phyloP scores from a whole-genome alignment of 208 protist species.

The Acanthamoeba sp. region DNA sequence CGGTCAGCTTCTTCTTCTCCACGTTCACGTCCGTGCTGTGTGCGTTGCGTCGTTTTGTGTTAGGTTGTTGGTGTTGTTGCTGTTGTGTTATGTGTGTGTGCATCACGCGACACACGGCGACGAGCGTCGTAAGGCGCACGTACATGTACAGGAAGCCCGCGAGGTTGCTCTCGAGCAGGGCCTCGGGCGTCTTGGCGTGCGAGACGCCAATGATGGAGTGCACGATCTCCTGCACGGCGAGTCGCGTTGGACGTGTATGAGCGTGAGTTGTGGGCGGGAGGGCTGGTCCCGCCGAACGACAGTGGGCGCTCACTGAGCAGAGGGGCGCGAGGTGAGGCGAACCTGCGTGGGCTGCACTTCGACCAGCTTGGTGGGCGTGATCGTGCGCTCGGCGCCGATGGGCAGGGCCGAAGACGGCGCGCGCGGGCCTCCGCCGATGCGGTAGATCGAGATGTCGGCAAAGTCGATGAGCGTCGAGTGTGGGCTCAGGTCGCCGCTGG shows the following conservation, averaged over 20 bases:
- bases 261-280: too few relatives aligned
- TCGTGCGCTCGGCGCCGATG: slow-evolving; percentile 72
- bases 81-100: too few relatives aligned
- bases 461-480: slow-evolving; percentile 77
- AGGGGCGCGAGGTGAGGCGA: too few relatives aligned
- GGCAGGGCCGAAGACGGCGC: slow-evolving; percentile 80
- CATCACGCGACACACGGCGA: too few relatives aligned
- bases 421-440: slow-evolving; percentile 77
- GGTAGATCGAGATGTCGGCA: slow-evolving; percentile 77
- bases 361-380: slow-evolving; percentile 74
- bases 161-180: slow-evolving; percentile 78
- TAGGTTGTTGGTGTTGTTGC: neutral
- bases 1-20: slow-evolving; percentile 80
- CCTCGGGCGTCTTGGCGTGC: slow-evolving; percentile 77
- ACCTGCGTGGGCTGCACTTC: slow-evolving; percentile 74
- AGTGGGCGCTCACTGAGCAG: too few relatives aligned
- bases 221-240: slow-evolving; percentile 76
- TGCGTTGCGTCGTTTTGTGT: neutral
- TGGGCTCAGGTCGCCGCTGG: slow-evolving; percentile 75
- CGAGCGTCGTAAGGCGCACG: neutral
- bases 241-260: too few relatives aligned
- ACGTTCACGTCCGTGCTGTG: slow-evolving; percentile 78
- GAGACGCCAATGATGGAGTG: slow-evolving; percentile 81
- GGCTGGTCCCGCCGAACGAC: too few relatives aligned
- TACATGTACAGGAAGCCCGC: slow-evolving; percentile 85